Base-by-base conservation (phyloP, 129 eudicot genomes). In the Flaveria sonorensis region DNA sequence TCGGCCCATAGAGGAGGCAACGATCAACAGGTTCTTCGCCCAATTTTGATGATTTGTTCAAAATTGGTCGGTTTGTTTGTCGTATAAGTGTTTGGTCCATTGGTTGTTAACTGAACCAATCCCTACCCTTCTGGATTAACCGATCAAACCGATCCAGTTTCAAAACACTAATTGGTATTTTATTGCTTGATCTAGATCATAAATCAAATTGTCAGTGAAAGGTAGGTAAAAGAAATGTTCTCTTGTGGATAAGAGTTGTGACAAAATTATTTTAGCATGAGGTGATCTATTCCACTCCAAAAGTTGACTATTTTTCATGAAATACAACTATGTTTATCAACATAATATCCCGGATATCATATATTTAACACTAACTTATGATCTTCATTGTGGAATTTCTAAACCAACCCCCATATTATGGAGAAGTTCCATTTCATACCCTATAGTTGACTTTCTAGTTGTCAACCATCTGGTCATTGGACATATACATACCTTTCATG, bases 251-350 rank as follows among this genome's bases (percentile, higher is more conserved):
- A 20, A 1, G 30, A 57, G 15, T 10, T 21, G 36, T 23, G 6
- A 21, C 62, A 23, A 10, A 21, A 20, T 21, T 4, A 23, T 21
- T 10, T 10, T 59, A 23, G 65, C 26, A 4, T 61, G 3, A 5
- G 42, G 2, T 21, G 9, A 10, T 61, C 19, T 2, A 26, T 61
- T 13, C 14, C 68, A 24, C 16, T 18, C 6, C 10, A 26, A 61
- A 26, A 13, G 40, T 73, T 57, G 26, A 73, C 77, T 11, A 36
- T 73, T 39, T 53, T 6, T 20, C 12, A 32, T 73, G 68, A 39
- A 7, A 73, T 20, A 24, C 32, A 56, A 56, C 20, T 73, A 9
- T 55, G 45, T 56, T 73, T 42, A 57, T 12, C 9, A 30, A 12
- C 68, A 51, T 55, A 28, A 18, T 42, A 56, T 73, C 4, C 45